Base-by-base conservation (phyloP, 352 stramenopile genomes). In the Globisporangium irregulare region DNA sequence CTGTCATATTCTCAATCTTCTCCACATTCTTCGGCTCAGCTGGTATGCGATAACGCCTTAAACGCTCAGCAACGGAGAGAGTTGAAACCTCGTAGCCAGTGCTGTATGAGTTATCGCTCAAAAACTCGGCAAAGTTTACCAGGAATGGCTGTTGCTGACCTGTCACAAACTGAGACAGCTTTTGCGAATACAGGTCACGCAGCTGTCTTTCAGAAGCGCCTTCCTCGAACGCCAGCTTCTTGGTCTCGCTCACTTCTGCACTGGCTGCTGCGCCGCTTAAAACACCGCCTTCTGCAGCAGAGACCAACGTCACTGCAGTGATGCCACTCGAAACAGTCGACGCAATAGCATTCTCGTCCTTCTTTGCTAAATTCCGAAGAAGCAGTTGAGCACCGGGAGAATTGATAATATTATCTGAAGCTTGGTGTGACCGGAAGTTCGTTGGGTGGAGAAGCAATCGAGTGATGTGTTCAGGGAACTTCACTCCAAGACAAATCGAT, bases 401-500 rank as follows among this genome's bases (percentile, higher is more conserved):
- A 61, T 90, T 91, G 34, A 94, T 79, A 34, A 96, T 90, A 61
- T 93, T 95, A 18, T 96, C 86, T 8, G 87, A 92, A 6, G 89
- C 89, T 71, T 94, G 87, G 38, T 96, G 89, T 0, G 87, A 96
- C 7, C 87, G 79, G 71, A 96, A 96, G 54, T 94, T 95, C 10
- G 86, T 86, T 24, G 82, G 78, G 36, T 96, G 87, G 4, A 96
- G 68, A 59, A 96, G 64, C 25, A 93, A 48, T 29, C 85, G 90
- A 2, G 84, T 82, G 7, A 96, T 69, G 20, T 79, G 61, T 32
- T 79, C 70, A 9, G 90, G 88, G 41, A 97, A 94, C 58, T 87
- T 82, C 62, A 97, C 90, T 7, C 90, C 90, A 10, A 97, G 66
- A 10, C 84, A 88, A 41, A 95, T 94, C 22, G 89, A 86, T 1